Evolutionary conservation across 805 yeast genomes (phyloP), one percentile per base, ranked within the genome.

Genomic region (Candida montana): DNA sequence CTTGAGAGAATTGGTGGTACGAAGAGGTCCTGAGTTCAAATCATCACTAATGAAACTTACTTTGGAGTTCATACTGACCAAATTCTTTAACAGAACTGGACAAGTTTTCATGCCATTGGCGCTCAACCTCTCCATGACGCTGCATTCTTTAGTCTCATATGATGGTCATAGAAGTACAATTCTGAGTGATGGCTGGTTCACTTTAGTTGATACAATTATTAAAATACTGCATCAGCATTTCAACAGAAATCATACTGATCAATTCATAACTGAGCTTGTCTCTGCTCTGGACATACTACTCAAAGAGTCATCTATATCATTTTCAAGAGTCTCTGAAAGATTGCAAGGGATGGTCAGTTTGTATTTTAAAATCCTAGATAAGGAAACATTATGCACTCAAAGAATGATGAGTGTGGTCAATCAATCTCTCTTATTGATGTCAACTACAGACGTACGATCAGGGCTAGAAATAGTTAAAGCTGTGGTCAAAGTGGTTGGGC

Each of bases 401-500:
- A 30, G 52, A 3, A 51, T 69, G 2, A 54, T 79, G 33, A 64
- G 65, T 39, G 56, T 80, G 13, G 55, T 74, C 15, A 80, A 79
- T 52, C 67, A 64, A 28, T 49, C 71, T 4, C 49, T 79, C 7
- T 47, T 72, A 0, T 58, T 63, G n/a, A 53, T 70, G 5, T 63
- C 75, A 3, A 67, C 73, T 0, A 54, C 63, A 5, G 65, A 75
- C 49, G 52, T 71, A 7, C 41, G 53, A 5, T 52, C 64, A 17
- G 65, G 74, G 3, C 50, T 69, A 45, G 49, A 52, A 16, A 47
- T 78, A 3, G 63, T 69, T 12, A 57, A 57, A 31, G 32, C 70
- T 2, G 76, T 79, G 0, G 45, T 72, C 21, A 55, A 49, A 11
- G 56, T 67, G 13, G 49, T 68, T 3, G 44, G 67, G 3, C 55